These are phyloP conservation scores for Penicillium janthinellum DNA, from an alignment of 2,329 filamentous ascomycete species.

Conservation along the genomic window DNA sequence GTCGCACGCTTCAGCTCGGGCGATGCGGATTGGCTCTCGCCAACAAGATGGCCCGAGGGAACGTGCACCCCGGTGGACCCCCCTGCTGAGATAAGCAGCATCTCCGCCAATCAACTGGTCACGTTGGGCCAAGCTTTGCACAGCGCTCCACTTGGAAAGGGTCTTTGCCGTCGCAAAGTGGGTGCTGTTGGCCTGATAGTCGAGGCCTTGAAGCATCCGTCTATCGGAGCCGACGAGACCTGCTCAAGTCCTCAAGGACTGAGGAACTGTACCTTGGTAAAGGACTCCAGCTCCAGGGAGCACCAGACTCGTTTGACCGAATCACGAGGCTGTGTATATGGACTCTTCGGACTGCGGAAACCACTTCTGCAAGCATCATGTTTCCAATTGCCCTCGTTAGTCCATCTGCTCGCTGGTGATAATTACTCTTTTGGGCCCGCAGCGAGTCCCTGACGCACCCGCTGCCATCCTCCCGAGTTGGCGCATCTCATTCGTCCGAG, in stretches of 20 bases:
- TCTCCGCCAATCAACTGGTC: not conserved
- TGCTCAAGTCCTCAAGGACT: not conserved
- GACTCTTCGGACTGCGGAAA: not conserved
- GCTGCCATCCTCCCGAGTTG: not conserved
- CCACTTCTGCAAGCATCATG: not conserved
- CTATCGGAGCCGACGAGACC: not conserved
- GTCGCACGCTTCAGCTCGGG: not conserved
- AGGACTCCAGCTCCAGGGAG: not conserved
- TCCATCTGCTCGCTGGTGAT: not conserved
- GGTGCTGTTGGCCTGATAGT: no score
- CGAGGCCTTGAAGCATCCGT: not conserved
- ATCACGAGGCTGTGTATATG: no score
- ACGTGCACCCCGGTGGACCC: not conserved
- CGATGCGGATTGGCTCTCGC: not conserved
- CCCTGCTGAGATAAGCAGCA: not conserved
- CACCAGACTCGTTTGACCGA: not conserved
- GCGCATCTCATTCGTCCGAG: not conserved
- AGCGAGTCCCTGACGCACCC: not conserved
- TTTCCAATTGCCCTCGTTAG: not conserved
- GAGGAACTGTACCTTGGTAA: no score
- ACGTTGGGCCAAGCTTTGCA: not conserved
- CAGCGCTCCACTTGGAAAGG: not conserved
- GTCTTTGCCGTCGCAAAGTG: not conserved
- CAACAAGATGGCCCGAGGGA: not conserved
- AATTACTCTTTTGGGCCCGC: not conserved